Evolutionary conservation across 371 early-diverging fungal species (phyloP).

Genomic region (Lichtheimia corymbifera): DNA sequence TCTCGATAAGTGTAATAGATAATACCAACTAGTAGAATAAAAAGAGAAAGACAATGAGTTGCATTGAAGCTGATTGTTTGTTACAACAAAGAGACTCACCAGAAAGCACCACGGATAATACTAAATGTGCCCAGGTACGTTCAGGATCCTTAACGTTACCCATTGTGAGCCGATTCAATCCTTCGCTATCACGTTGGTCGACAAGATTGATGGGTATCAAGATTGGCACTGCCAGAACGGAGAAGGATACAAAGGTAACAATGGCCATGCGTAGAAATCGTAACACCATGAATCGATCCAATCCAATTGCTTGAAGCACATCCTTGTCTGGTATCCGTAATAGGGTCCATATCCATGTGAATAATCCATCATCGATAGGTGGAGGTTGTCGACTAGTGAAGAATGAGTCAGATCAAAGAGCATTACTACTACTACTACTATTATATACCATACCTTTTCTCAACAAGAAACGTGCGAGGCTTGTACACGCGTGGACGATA

Average conservation of each 20-base stretch:
- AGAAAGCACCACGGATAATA: conserved; percentile 58
- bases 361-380: conserved; percentile 36
- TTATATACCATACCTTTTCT: conserved; percentile 56
- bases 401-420: too few relatives aligned
- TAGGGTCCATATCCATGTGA: conserved; percentile 64
- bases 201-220: conserved; percentile 69
- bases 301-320: conserved; percentile 62
- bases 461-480: conserved; percentile 70
- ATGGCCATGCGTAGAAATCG: conserved; percentile 66
- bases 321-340: conserved; percentile 59
- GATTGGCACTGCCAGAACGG: conserved; percentile 62
- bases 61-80: too few relatives aligned
- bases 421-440: too few relatives aligned
- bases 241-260: conserved; percentile 54
- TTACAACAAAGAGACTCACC: conserved; percentile 31
- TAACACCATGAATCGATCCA: conserved; percentile 83
- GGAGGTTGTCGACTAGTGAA: conserved; percentile 54
- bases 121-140: conserved; percentile 73
- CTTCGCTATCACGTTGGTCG: conserved; percentile 36
- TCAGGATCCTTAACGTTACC: conserved; percentile 57
- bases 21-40: conserved; percentile 31
- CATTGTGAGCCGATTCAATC: conserved; percentile 60
- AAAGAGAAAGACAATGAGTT: background rate
- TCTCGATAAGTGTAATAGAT: conserved; percentile 64
- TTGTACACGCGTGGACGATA: conserved; percentile 62